Conservation (phyloP, 2,329 filamentous ascomycete genomes). For the Diaporthe ampelina region DNA sequence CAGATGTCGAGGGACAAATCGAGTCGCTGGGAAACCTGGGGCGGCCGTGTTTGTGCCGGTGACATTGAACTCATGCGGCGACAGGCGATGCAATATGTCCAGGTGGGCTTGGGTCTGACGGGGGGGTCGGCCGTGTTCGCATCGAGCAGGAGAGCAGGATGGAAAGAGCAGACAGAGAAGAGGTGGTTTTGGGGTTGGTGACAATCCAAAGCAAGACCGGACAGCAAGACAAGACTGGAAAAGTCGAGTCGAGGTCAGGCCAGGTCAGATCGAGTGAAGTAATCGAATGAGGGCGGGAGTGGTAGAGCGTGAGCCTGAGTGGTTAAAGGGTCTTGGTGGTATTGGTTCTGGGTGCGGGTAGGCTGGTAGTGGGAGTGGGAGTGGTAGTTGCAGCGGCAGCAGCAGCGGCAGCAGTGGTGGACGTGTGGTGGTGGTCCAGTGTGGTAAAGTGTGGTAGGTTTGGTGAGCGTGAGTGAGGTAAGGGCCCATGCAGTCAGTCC, state of each 20-base stretch:
- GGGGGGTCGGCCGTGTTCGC: conserved; percentile 11
- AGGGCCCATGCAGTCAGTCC: neutral
- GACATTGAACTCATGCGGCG: conserved; percentile 6
- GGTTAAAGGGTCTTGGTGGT: conserved; percentile 13
- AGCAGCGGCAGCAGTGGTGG: neutral
- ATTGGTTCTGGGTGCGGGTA: conserved; percentile 16
- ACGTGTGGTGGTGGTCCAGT: neutral
- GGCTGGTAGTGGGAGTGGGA: neutral
- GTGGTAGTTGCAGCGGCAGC: neutral
- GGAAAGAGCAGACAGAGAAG: conserved; percentile 8
- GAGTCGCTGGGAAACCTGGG: conserved; percentile 10
- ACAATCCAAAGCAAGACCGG: neutral
- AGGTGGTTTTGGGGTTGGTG: neutral
- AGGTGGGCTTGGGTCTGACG: conserved; percentile 8
- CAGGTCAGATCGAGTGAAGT: conserved; percentile 11
- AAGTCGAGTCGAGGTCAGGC: neutral
- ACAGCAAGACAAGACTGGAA: neutral
- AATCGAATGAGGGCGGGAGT: conserved; percentile 8
- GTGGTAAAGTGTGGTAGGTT: too few species aligned
- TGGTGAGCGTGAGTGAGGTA: neutral
- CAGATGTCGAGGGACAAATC: neutral
- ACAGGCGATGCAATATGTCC: neutral
- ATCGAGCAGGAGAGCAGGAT: neutral
- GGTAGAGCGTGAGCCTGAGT: neutral
- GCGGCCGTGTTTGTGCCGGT: neutral